phyloP scores from a whole-genome alignment of 306 rosid species.

The Oemleria cerasiformis region DNA sequence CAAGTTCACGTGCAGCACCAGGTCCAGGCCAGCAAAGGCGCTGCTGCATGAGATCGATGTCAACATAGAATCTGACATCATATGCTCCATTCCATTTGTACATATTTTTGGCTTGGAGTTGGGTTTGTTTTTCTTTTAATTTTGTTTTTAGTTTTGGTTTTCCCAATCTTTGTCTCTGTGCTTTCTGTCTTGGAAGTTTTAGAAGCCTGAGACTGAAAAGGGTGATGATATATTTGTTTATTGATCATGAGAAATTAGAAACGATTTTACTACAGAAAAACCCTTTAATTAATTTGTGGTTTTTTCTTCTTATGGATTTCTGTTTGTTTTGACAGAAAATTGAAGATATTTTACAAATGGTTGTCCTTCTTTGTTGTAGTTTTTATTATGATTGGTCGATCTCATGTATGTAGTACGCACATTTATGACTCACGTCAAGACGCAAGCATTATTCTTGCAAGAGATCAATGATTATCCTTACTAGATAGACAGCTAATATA shows the following conservation, averaged over 20 bases:
- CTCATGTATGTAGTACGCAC: background rate
- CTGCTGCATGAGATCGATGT: constrained; percentile 29
- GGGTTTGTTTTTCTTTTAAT: background rate
- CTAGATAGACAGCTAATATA: background rate
- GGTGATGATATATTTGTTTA: constrained; percentile 19
- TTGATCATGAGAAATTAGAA: background rate
- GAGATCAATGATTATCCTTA: background rate
- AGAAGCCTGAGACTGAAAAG: background rate
- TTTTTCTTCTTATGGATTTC: background rate
- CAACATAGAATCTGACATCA: background rate
- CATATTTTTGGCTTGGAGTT: constrained; percentile 26
- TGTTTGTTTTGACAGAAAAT: background rate
- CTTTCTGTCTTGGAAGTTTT: background rate
- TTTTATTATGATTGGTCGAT: background rate
- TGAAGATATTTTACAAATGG: background rate
- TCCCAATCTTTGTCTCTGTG: constrained; percentile 7
- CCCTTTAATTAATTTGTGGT: background rate
- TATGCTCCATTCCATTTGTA: constrained; percentile 24
- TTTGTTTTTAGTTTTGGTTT: background rate
- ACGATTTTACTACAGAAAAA: constrained; percentile 8
- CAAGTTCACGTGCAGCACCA: constrained; percentile 34
- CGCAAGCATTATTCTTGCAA: background rate
- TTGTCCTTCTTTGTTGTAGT: background rate
- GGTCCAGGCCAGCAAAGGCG: constrained; percentile 16
- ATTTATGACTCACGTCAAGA: background rate